Conservation (phyloP, 306 rosid genomes). For the Castanospermum australe region DNA sequence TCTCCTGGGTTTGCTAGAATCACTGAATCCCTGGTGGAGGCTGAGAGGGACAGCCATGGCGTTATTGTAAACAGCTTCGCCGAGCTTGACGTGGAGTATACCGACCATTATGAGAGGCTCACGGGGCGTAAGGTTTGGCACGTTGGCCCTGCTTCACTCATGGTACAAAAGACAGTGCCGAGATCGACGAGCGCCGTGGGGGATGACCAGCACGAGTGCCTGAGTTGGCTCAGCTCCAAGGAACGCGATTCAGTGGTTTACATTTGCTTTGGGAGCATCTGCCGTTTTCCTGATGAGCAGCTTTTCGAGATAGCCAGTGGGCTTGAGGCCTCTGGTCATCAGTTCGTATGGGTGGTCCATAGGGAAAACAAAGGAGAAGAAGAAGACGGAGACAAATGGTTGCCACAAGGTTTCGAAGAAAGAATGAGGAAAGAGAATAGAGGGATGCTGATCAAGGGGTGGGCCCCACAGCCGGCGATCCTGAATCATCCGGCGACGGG, state of each 20-base stretch:
- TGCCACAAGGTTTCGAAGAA: constrained; percentile 26
- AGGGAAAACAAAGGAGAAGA: not conserved
- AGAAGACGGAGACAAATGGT: not conserved
- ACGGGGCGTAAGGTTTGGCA: constrained; percentile 40
- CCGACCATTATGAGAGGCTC: constrained; percentile 16
- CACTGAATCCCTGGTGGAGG: not conserved
- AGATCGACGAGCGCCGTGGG: not conserved
- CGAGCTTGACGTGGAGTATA: constrained; percentile 32
- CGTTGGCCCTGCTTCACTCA: constrained; percentile 38
- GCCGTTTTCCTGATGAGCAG: constrained; percentile 3
- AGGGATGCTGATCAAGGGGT: constrained; percentile 25
- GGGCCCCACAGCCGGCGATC: constrained; percentile 35
- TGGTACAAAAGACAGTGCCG: not conserved
- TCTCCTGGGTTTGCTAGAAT: not conserved
- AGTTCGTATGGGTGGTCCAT: constrained; percentile 8
- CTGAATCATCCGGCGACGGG: constrained; percentile 16
- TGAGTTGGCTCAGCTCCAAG: constrained; percentile 25
- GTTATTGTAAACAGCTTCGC: constrained; percentile 33
- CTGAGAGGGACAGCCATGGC: constrained; percentile 27
- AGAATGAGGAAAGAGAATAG: not conserved
- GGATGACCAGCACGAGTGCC: not conserved
- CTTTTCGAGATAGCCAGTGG: constrained; percentile 18
- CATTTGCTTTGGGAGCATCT: constrained; percentile 28
- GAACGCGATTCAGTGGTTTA: constrained; percentile 19
- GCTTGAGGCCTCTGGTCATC: constrained; percentile 1